These are phyloP conservation scores for Lagenidium sp. DNA, from an alignment of 352 stramenopile genomes.

Conservation along the genomic window DNA sequence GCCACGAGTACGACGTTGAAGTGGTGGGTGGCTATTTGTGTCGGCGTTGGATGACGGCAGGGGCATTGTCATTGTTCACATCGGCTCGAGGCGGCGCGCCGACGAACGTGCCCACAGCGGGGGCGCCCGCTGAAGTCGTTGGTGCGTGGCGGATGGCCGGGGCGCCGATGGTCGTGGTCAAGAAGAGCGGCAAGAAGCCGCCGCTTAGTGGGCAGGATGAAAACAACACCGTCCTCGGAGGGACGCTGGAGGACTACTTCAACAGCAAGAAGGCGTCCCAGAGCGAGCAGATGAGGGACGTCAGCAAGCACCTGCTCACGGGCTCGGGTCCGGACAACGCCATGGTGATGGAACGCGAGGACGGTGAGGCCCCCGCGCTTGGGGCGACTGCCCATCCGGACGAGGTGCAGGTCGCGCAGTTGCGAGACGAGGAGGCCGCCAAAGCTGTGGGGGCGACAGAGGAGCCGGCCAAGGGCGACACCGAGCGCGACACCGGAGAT, in stretches of 20 bases:
- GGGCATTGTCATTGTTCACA: too few species aligned
- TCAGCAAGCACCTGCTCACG: constrained; percentile 46
- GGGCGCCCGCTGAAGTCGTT: too few species aligned
- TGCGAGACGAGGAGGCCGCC: background rate
- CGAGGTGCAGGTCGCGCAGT: background rate
- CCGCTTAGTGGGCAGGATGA: constrained; percentile 1
- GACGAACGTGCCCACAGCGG: too few species aligned
- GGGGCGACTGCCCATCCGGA: background rate
- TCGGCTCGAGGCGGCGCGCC: too few species aligned
- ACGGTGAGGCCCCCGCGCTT: background rate
- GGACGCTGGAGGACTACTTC: constrained; percentile 35
- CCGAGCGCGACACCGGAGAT: background rate
- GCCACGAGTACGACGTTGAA: too few species aligned
- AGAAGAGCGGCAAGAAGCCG: constrained; percentile 24
- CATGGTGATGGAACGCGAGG: constrained; percentile 32
- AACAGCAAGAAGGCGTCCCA: constrained; percentile 23
- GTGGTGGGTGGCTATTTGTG: too few species aligned
- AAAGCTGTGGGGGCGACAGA: background rate
- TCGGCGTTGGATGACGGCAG: too few species aligned
- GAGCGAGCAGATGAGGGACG: constrained; percentile 14
- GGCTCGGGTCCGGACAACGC: constrained; percentile 34
- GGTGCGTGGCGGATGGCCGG: too few species aligned
- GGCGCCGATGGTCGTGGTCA: constrained; percentile 11
- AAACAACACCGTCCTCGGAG: constrained; percentile 15
- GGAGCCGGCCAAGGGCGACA: background rate